A percentile compares a stretch with the other conserved stretches of the same genome.
Evolutionary conservation across 257 asterid genomes (phyloP).

Genomic region (Coffea eugenioides): DNA sequence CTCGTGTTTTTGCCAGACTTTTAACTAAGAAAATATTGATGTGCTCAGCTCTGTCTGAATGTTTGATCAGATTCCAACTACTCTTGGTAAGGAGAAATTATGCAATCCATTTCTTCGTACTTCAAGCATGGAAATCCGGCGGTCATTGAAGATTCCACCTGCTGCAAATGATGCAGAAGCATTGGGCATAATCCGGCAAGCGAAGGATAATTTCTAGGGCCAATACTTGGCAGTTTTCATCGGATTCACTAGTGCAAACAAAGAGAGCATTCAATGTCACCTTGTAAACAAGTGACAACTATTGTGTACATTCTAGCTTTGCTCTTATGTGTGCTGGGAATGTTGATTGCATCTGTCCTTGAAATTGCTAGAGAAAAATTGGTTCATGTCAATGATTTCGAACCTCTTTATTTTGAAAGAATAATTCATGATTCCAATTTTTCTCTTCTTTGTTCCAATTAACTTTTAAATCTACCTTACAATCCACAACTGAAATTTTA

Average conservation of each 20-base stretch:
- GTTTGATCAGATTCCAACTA: conserved; percentile 69
- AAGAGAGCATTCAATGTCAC: background rate
- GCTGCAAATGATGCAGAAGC: conserved; percentile 76
- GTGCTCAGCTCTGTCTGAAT: background rate
- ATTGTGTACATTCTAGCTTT: conserved; percentile 1
- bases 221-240: background rate
- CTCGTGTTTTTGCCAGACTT: background rate
- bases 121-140: conserved; percentile 73
- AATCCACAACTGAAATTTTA: too few species aligned
- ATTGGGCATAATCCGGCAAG: conserved; percentile 68
- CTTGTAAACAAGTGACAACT: background rate
- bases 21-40: background rate
- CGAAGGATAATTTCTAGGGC: conserved; percentile 77
- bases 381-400: too few species aligned
- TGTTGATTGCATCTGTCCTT: background rate
- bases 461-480: too few species aligned
- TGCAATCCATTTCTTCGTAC: conserved; percentile 97
- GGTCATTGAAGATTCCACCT: conserved; percentile 57
- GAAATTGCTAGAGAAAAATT: too few species aligned
- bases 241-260: background rate
- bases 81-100: conserved; percentile 64
- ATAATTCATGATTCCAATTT: too few species aligned
- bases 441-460: too few species aligned
- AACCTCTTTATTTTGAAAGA: too few species aligned
- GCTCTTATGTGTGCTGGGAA: conserved; percentile 7